A percentile compares a stretch with the other conserved stretches of the same genome.
These are phyloP conservation scores for Rhodotorula sp. DNA, from an alignment of 1,284 basidiomycete species.

Conservation along the genomic window DNA sequence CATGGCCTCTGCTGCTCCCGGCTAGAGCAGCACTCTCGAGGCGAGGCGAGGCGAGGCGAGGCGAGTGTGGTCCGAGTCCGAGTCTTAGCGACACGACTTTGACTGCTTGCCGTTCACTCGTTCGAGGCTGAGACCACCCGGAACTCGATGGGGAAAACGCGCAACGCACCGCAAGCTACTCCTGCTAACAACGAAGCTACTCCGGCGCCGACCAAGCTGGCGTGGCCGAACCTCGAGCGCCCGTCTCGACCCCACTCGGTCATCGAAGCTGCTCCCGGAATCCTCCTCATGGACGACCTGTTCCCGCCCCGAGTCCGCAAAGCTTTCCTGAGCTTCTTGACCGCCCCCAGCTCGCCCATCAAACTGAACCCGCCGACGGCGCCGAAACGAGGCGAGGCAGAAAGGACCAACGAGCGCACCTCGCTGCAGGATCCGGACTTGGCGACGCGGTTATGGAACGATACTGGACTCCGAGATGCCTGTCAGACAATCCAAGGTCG, in stretches of 20 bases:
- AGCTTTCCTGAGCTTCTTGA: constrained; percentile 10
- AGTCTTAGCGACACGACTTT: neutral
- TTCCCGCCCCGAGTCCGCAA: constrained; percentile 3
- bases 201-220: neutral
- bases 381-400: constrained; percentile 71
- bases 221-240: constrained; percentile 22
- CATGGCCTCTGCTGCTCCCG: constrained; percentile 8
- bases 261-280: neutral
- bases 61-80: no score
- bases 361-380: constrained; percentile 56
- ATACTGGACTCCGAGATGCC: constrained; percentile 30
- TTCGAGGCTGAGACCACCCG: no score
- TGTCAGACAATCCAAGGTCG: neutral
- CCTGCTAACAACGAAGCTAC: no score
- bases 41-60: no score
- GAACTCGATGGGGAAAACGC: neutral
- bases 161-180: neutral
- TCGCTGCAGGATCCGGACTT: constrained; percentile 63
- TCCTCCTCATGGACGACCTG: constrained; percentile 27
- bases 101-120: neutral
- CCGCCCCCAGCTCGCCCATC: neutral
- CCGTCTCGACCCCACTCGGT: constrained; percentile 4
- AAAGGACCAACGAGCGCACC: constrained; percentile 68
- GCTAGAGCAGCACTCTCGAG: no score
- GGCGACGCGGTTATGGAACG: constrained; percentile 56